Conservation (phyloP, 495 filamentous ascomycete genomes). For the Saxophila tyrrhenica region DNA sequence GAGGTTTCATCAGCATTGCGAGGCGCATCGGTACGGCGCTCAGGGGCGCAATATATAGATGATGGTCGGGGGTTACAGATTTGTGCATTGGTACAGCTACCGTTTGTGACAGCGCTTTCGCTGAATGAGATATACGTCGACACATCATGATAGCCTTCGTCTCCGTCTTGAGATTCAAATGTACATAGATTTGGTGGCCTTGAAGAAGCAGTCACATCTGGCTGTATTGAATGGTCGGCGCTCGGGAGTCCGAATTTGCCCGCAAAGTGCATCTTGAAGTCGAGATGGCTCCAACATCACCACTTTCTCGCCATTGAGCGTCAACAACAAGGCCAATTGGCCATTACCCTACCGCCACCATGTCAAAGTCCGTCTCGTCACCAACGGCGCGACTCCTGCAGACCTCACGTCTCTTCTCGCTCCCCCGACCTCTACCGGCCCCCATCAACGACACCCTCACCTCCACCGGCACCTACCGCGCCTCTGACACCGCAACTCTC, state of each 20-base stretch:
- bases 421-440: constrained; percentile 44
- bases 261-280: background rate
- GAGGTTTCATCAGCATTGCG: background rate
- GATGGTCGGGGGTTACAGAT: too few relatives aligned
- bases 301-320: background rate
- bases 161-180: too few relatives aligned
- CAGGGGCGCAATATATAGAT: too few relatives aligned
- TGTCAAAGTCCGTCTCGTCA: constrained; percentile 37
- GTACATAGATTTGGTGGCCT: too few relatives aligned
- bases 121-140: too few relatives aligned
- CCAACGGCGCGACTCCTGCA: constrained; percentile 55
- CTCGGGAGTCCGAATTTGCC: background rate
- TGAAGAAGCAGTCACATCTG: too few relatives aligned
- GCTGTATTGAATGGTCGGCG: too few relatives aligned
- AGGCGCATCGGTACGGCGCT: background rate
- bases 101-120: too few relatives aligned
- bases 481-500: constrained; percentile 51
- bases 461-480: constrained; percentile 31
- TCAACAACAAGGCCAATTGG: background rate
- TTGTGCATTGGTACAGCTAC: too few relatives aligned
- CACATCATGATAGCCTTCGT: too few relatives aligned
- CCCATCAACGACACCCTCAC: constrained; percentile 32
- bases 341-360: background rate
- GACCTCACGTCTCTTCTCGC: constrained; percentile 53
- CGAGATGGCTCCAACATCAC: background rate